A percentile compares a stretch with the other conserved stretches of the same genome.
Evolutionary conservation across 2,329 filamentous ascomycete genomes (phyloP).

Genomic region (Fusarium compactum): DNA sequence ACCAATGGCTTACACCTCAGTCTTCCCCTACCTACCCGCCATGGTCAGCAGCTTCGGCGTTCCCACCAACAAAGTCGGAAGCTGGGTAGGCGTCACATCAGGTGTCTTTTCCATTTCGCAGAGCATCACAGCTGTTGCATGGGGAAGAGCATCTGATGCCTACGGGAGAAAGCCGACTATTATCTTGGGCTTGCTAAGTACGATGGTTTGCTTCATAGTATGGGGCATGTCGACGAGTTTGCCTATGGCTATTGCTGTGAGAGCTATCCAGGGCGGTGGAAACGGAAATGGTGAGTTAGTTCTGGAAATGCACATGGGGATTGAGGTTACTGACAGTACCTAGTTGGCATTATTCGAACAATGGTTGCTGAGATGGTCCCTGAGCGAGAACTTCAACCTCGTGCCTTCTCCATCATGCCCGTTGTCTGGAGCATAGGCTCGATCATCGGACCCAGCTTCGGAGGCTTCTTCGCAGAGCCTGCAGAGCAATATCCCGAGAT

Average conservation of each 20-base stretch:
- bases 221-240: constrained; percentile 88
- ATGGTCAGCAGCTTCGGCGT: constrained; percentile 87
- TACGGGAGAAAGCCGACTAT: constrained; percentile 88
- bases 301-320: too few species aligned
- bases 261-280: constrained; percentile 82
- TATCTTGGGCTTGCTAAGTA: constrained; percentile 77
- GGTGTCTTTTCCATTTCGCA: constrained; percentile 80
- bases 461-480: constrained; percentile 87
- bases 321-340: background rate
- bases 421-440: constrained; percentile 88
- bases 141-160: constrained; percentile 81
- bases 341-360: constrained; percentile 89
- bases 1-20: constrained; percentile 77
- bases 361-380: constrained; percentile 95
- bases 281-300: constrained; percentile 79
- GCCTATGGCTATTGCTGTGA: constrained; percentile 80
- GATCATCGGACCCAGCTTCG: constrained; percentile 89
- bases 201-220: constrained; percentile 82
- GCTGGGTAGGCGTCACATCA: constrained; percentile 82
- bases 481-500: constrained; percentile 77
- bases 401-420: constrained; percentile 94
- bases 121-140: constrained; percentile 77
- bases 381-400: constrained; percentile 85
- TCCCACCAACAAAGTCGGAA: constrained; percentile 76
- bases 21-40: constrained; percentile 78